Evolutionary conservation across 331 rosid species (phyloP), one percentile per base, ranked within the genome.

Genomic region (Ulmus americana): DNA sequence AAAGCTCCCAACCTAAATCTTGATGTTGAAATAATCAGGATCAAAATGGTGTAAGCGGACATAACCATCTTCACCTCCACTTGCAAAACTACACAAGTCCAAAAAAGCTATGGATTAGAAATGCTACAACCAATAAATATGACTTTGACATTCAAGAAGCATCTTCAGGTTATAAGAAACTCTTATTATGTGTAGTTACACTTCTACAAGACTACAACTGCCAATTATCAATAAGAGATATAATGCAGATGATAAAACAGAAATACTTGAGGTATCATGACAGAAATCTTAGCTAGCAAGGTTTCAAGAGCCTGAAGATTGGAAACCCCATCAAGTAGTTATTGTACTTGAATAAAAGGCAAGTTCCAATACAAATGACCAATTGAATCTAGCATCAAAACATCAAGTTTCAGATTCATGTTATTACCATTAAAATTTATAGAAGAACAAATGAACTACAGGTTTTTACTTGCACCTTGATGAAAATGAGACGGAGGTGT

Each of bases 61-160:
- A 8, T 82, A 94, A 54, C 99, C 99, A 74, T 94, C 99, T 73
- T 94, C 99, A 39, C 99, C 99, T 73, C 97, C 97, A 49, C 99
- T 94, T 45, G 99, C 79, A 80, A 94, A 94, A 63, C 99, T 94
- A 75, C 67, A 65, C 48, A 55, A 45, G n/a, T 55, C 12, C 8
- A 35, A 22, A 14, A 41, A 28, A 28, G 4, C 0, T 0, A 39
- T n/a, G 8, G 11, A 10, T 10, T 3, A 63, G n/a, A 10, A 9
- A n/a, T 1, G 35, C 35, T 28, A 28, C 35, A 28, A 28, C 35
- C 35, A 28, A 28, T 10, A 7, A 62, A 43, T 43, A 18, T 8
- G 12, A 63, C 10, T 4, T 6, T 42, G 7, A 1, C 0, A 44
- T 10, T 14, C 15, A 61, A 15, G 5, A 16, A 12, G n/a, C 20